Percentiles rank a stretch among this genome's conserved stretches.
phyloP scores from a whole-genome alignment of 2,329 filamentous ascomycete genomes.

The Phialemonium atrogriseum region DNA sequence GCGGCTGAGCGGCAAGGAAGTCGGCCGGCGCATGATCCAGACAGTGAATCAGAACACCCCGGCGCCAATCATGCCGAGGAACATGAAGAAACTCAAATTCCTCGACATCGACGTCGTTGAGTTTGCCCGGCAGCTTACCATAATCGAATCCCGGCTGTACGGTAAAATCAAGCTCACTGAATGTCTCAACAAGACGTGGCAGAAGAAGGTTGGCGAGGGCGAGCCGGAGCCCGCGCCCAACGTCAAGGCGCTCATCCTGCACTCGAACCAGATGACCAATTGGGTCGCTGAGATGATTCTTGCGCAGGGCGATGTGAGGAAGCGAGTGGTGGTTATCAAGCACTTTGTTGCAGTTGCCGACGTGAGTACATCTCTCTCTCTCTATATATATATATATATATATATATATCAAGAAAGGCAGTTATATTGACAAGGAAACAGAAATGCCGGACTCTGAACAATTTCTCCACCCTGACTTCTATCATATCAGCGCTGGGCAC shows the following conservation, averaged over 20 bases:
- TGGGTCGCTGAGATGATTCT: slow-evolving; percentile 99
- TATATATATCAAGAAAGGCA: neutral
- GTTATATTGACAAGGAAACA: slow-evolving; percentile 28
- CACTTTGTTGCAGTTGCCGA: slow-evolving; percentile 96
- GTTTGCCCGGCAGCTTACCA: slow-evolving; percentile 94
- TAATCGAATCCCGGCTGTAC: slow-evolving; percentile 91
- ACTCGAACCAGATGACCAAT: slow-evolving; percentile 98
- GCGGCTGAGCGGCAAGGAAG: slow-evolving; percentile 79
- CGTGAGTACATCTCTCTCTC: slow-evolving; percentile 44
- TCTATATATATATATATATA: neutral
- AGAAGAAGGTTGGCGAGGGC: slow-evolving; percentile 80
- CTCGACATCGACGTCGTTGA: slow-evolving; percentile 92
- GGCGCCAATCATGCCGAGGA: slow-evolving; percentile 88
- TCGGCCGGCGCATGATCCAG: slow-evolving; percentile 77
- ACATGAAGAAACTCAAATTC: slow-evolving; percentile 99
- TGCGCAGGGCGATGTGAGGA: slow-evolving; percentile 88
- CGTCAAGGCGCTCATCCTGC: slow-evolving; percentile 90
- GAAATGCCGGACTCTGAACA: slow-evolving; percentile 92
- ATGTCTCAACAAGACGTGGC: slow-evolving; percentile 97
- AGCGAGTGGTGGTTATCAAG: slow-evolving; percentile 94
- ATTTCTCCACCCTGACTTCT: slow-evolving; percentile 94
- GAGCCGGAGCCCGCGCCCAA: slow-evolving; percentile 84
- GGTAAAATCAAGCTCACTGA: slow-evolving; percentile 94
- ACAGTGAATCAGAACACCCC: slow-evolving; percentile 79
- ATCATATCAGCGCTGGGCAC: slow-evolving; percentile 95